A percentile compares a stretch with the other conserved stretches of the same genome.
Evolutionary conservation across 2,329 filamentous ascomycete species (phyloP).

Genomic region (Ambrosiella cleistominuta): DNA sequence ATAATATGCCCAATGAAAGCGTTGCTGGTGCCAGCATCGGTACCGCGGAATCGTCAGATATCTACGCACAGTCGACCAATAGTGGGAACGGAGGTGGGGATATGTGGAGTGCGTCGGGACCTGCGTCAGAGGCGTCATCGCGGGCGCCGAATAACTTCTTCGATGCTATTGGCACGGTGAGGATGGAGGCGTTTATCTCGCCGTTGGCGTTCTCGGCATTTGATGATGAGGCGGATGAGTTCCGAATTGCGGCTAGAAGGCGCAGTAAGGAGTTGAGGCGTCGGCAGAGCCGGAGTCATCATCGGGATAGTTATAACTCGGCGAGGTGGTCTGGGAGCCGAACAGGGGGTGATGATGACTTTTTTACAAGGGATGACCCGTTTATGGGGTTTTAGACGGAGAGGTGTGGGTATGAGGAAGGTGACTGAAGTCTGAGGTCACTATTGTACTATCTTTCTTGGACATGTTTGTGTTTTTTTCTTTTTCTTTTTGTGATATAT

Average conservation of each 20-base stretch:
- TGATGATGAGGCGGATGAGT: constrained; percentile 32
- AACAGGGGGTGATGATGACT: constrained; percentile 35
- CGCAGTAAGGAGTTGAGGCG: constrained; percentile 39
- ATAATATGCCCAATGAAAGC: constrained; percentile 35
- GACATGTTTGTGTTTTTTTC: not conserved
- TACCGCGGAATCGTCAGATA: constrained; percentile 43
- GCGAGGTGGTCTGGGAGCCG: constrained; percentile 16
- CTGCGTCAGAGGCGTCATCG: constrained; percentile 39
- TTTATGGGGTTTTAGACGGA: constrained; percentile 39
- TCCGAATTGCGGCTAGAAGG: constrained; percentile 28
- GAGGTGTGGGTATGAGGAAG: not conserved
- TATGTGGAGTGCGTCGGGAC: constrained; percentile 21
- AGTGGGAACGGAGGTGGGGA: constrained; percentile 8
- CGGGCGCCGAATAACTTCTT: constrained; percentile 47
- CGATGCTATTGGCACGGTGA: constrained; percentile 73
- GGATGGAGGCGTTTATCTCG: constrained; percentile 93
- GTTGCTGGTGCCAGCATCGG: constrained; percentile 38
- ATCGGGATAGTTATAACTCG: constrained; percentile 33
- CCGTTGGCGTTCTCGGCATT: constrained; percentile 35
- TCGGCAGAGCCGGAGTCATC: constrained; percentile 34
- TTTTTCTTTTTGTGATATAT: not conserved
- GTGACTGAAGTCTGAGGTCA: not conserved
- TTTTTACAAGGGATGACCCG: constrained; percentile 36
- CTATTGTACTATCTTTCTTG: too few relatives aligned
- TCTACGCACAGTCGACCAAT: constrained; percentile 30